Evolutionary conservation across 495 filamentous ascomycete genomes (phyloP), one percentile per base, ranked within the genome.

Genomic region (Achaetomiella virescens): DNA sequence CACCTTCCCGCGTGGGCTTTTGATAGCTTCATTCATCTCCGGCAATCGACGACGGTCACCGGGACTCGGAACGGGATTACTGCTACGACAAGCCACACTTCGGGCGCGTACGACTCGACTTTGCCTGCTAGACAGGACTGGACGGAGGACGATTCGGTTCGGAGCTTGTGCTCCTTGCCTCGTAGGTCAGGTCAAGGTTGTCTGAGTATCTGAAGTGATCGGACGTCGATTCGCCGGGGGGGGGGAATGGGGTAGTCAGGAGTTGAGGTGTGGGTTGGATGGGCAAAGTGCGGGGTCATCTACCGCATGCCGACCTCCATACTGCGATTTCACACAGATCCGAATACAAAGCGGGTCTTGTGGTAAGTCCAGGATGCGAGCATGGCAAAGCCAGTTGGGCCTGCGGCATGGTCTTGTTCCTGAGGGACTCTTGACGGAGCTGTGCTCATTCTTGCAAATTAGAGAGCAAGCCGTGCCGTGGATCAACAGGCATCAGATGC

Each of bases 101-200:
- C 35, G 25, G 44, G 50, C 57, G 27, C 51, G 9, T 31, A 31
- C 27, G 27, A 37, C 18, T 21, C 45, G 8, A 44, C 31, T 45
- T 33, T 44, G 22, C 56, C 59, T 60, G 59, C 61, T 48, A 64
- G 64, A 35, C 61, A 25, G 61, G 63, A 42, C 15, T 53, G 27
- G 50, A 33, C 24, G 21, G 17, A 9, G 35, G 17, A 33, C 40
- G 47, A 29, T 48, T 27, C 46, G n/a, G 21, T 46, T 27, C 20
- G 42, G 40, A 43, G 50, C 14, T 48, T 55, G 43, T 54, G 38
- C 45, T 40, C n/a, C 29, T 35, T 40, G 54, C 54, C 42, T 52
- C 63, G 66, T 49, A 70, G 66, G 54, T 66, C 67, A 67, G 67
- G 67, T 70, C 67, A 70, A 66, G 64, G 66, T 65, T 66, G 63